Base-by-base conservation (phyloP, 1,284 basidiomycete species). In the Irpex rosettiformis region DNA sequence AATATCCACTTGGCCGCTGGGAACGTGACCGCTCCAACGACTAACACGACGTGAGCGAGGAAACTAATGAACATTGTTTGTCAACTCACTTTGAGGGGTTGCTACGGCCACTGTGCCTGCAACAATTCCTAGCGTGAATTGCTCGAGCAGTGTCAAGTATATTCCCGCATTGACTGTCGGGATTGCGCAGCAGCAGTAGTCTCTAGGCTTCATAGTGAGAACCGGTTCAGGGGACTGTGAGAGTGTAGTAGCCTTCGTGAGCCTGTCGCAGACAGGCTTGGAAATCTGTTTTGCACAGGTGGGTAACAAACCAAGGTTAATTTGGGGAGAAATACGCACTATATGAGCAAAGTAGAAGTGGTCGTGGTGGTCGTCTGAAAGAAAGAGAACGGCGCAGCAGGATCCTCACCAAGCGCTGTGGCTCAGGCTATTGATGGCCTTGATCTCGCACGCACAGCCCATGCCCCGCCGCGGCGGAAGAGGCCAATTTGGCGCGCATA, bases 91-190 rank as follows among this genome's bases (percentile, higher is more conserved):
- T 7, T 78, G 76, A 21, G 93, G 91, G 1, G 94, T 93, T 1
- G 85, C 86, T 21, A 97, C 70, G 5, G 90, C 83, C 27, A 96
- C 78, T 3, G 90, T 86, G 16, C 89, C 94, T 3, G 87, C 82
- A n/a, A 89, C 66, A 60, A 93, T 68, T 2, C 82, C 85, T 6
- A 91, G 71, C 21, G 83, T 76, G 52, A 91, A 78, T 73, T 96
- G 93, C 69, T 95, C 91, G 0, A 77, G 70, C 53, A 96, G 72
- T 42, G 89, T 82, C n/a, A 83, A 72, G 67, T 96, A 96, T 57
- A 96, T 91, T 33, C 94, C 94, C 60, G 86, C 81, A 74, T 96
- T 96, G 62, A 93, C 79, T 55, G 93, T 75, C 3, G 93, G 93
- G 62, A 96, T 88, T 54, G 93, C 93, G 69, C 88, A 89, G 68